Percentiles rank a stretch among this genome's conserved stretches.
Evolutionary conservation across 495 filamentous ascomycete species (phyloP).

Genomic region (Daldinia loculata): DNA sequence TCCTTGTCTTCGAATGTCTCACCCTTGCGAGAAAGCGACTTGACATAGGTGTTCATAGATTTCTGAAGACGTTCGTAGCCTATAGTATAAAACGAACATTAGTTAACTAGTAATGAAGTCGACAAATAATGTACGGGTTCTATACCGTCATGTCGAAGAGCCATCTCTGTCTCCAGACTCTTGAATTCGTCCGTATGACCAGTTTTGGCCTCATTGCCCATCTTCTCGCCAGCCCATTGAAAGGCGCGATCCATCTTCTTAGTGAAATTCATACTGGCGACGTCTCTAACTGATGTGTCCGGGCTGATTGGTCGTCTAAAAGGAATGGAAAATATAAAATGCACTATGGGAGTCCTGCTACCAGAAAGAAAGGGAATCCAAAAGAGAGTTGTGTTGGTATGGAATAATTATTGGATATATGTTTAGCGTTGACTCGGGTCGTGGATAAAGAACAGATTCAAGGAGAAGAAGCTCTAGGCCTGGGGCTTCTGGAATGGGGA

Average conservation of each 20-base stretch:
- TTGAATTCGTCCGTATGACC: constrained; percentile 93
- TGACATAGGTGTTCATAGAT: constrained; percentile 89
- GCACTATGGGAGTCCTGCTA: constrained; percentile 28
- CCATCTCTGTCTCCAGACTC: constrained; percentile 91
- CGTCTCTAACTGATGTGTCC: constrained; percentile 7
- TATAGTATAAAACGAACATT: neutral
- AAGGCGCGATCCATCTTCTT: constrained; percentile 96
- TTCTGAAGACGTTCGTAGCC: constrained; percentile 79
- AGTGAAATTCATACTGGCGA: constrained; percentile 81
- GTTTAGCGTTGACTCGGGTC: neutral
- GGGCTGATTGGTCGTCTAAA: constrained; percentile 9
- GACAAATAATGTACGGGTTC: neutral
- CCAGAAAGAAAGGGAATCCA: constrained; percentile 15
- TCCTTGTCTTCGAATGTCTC: constrained; percentile 83
- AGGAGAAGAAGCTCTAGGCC: constrained; percentile 11
- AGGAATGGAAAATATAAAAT: neutral
- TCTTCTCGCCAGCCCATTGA: constrained; percentile 98
- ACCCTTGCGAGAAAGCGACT: constrained; percentile 85
- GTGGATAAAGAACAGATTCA: neutral
- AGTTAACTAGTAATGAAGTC: constrained; percentile 10
- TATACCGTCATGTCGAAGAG: constrained; percentile 86
- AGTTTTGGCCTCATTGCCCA: constrained; percentile 93
- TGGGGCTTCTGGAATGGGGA: constrained; percentile 17
- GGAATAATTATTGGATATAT: constrained; percentile 8
- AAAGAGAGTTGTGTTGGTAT: constrained; percentile 1